Evolutionary conservation across 768 basidiomycete species (phyloP).

Genomic region (Leccinum uliginosum): DNA sequence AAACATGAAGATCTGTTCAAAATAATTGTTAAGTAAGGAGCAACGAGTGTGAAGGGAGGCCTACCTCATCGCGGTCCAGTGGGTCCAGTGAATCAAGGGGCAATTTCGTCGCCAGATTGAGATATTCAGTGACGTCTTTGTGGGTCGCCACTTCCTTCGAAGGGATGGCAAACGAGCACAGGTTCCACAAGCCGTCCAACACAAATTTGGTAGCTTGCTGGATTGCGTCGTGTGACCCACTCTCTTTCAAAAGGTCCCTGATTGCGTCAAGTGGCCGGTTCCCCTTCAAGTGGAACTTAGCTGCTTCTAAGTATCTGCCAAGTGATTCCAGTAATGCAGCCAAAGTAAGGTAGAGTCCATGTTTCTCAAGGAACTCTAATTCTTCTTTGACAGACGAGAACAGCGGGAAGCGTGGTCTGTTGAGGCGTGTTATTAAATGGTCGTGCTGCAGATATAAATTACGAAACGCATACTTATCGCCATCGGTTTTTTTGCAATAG

Average conservation of each 20-base stretch:
- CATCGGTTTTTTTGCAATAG: conserved; percentile 35
- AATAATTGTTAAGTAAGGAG: neutral
- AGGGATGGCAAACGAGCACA: conserved; percentile 38
- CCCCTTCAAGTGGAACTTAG: conserved; percentile 45
- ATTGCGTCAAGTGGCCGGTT: conserved; percentile 48
- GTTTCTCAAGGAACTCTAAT: conserved; percentile 53
- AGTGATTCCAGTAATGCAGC: conserved; percentile 41
- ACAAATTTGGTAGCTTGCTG: conserved; percentile 36
- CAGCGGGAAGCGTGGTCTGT: conserved; percentile 46
- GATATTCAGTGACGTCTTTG: conserved; percentile 11
- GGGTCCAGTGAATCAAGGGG: conserved; percentile 9
- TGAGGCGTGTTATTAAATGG: neutral
- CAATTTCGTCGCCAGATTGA: conserved; percentile 21
- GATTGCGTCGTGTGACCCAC: conserved; percentile 22
- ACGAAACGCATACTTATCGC: conserved; percentile 14
- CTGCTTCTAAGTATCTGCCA: conserved; percentile 45
- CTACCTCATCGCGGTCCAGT: conserved; percentile 10
- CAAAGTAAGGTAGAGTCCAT: conserved; percentile 46
- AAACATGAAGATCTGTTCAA: conserved; percentile 29
- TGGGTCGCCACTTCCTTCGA: neutral
- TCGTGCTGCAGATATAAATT: neutral
- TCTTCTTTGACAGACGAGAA: conserved; percentile 50
- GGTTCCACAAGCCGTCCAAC: conserved; percentile 45
- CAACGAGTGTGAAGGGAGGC: neutral
- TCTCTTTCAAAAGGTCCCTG: conserved; percentile 37